Base-by-base conservation (phyloP, 164 flowering plant species). In the Magnolia sinica region DNA sequence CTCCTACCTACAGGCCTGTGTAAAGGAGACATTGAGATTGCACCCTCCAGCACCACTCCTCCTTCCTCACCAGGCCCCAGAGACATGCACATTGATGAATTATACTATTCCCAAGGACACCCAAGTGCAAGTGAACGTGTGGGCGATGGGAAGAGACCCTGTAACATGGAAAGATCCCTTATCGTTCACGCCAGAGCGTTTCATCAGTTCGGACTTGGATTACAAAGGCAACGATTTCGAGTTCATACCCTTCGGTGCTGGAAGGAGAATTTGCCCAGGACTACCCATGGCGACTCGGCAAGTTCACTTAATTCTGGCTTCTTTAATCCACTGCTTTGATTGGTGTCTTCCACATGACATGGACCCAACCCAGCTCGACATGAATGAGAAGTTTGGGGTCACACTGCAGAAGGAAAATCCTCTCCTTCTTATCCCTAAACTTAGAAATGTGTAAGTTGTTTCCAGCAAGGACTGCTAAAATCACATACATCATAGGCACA, bases 11-110 rank as follows among this genome's bases (percentile, higher is more conserved):
- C 79, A 76, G 20, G 78, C 82, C 2, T 49, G 73, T 11, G 50
- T 80, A 14, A 80, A 80, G 55, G 82, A 80, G 29, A 67, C 79
- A 5, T 51, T 76, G 2, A 49, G 82, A 1, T 24, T 80, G 22
- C 82, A 80, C 31, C 74, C 74, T 10, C 74, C 74, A 1, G 74
- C 20, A 8, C 64, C 74, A 1, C 64, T 72, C 52, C 64, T 72
- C 3, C 74, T 72, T 23, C 74, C 74, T 22, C 74, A 20, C 45
- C 63, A 18, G 22, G 65, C 64, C 19, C n/a, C 22, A 23, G 74
- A 52, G 1, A n/a, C 27, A 22, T 22, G 63, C 23, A 23, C 52
- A 23, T 29, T 72, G 45, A 52, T 52, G 63, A 59, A 59, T 14
- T 72, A 72, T 20, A 59, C 65, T 11, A 72, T 72, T 22, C 74